Evolutionary conservation across 805 yeast species (phyloP).

Genomic region (Barnettozyma populi): DNA sequence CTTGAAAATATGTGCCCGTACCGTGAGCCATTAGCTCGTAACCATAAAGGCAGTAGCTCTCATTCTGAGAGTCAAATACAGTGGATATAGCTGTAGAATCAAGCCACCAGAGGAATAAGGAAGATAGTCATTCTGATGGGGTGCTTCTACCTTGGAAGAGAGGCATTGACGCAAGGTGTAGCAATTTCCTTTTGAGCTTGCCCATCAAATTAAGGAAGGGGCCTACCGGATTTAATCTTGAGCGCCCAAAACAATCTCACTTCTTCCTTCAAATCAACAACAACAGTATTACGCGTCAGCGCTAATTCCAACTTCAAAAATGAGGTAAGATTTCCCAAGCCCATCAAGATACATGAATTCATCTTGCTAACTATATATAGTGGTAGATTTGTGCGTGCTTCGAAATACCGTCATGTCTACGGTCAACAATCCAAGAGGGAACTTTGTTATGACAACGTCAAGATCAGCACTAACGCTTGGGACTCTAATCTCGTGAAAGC

Average conservation of each 20-base stretch:
- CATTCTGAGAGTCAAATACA: not conserved
- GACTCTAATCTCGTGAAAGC: slow-evolving; percentile 86
- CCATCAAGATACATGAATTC: not conserved
- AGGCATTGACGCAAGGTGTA: not conserved
- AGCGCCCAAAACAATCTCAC: not conserved
- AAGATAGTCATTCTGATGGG: too few relatives aligned
- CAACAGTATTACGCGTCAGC: not conserved
- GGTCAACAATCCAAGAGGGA: slow-evolving; percentile 73
- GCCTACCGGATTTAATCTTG: not conserved
- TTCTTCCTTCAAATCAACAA: not conserved
- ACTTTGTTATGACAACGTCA: slow-evolving; percentile 43
- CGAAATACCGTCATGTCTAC: slow-evolving; percentile 93
- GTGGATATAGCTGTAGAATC: not conserved
- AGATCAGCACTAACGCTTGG: slow-evolving; percentile 88
- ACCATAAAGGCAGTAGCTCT: not conserved
- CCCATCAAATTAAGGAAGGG: not conserved
- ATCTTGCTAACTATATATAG: slow-evolving; percentile 27
- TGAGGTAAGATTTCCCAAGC: not conserved
- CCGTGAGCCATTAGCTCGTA: not conserved
- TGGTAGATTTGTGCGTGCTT: slow-evolving; percentile 91
- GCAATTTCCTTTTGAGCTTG: not conserved
- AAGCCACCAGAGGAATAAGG: too few relatives aligned
- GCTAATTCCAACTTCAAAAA: not conserved
- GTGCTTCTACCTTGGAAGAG: too few relatives aligned
- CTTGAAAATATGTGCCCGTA: not conserved